Evolutionary conservation across 148 eudicot genomes (phyloP).

Genomic region (Camellia granthamiana): DNA sequence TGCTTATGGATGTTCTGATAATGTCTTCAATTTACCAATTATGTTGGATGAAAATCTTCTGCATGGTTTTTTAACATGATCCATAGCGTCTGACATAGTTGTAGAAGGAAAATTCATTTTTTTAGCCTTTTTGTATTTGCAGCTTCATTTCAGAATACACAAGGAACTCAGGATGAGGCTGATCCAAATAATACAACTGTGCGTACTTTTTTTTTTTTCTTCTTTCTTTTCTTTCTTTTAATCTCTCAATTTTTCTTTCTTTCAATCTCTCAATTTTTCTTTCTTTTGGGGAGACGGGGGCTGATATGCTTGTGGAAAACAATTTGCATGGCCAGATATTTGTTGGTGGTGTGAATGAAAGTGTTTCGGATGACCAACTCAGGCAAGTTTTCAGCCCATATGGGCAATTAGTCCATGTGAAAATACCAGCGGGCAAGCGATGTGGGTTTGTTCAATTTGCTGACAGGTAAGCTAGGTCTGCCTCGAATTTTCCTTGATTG

Average conservation of each 20-base stretch:
- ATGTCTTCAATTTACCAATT: background rate
- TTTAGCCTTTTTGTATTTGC: constrained; percentile 29
- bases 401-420: constrained; percentile 82
- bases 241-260: background rate
- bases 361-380: constrained; percentile 76
- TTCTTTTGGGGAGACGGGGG: background rate
- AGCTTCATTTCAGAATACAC: constrained; percentile 73
- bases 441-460: constrained; percentile 96
- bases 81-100: background rate
- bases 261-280: background rate
- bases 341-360: constrained; percentile 84
- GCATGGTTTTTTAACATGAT: background rate
- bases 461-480: constrained; percentile 49
- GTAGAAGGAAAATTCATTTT: background rate
- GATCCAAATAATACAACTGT: constrained; percentile 97
- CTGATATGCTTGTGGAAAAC: constrained; percentile 13
- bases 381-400: constrained; percentile 72
- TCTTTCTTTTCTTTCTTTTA: constrained; percentile 3
- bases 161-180: constrained; percentile 72
- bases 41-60: background rate
- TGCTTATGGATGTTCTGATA: background rate
- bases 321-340: constrained; percentile 55
- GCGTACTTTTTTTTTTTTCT: constrained; percentile 41
- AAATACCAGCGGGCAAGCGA: constrained; percentile 84
- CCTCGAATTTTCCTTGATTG: background rate